Conservation (phyloP, 208 protist genomes). For the Crithidia brevicula region DNA sequence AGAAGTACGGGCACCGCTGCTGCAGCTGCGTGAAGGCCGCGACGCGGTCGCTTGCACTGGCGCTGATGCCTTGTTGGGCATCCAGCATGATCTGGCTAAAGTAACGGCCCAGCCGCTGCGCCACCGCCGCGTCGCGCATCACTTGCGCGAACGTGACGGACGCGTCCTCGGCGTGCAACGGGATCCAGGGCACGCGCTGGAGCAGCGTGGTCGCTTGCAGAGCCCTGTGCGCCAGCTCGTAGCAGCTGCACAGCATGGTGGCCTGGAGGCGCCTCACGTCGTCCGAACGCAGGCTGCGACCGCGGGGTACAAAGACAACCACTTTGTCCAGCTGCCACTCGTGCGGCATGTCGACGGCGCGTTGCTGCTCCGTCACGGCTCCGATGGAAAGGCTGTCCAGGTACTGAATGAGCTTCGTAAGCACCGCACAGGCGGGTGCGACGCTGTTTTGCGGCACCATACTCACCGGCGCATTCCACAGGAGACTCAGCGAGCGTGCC, state of each 20-base stretch:
- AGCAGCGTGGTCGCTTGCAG: conserved; percentile 70
- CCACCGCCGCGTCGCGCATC: conserved; percentile 67
- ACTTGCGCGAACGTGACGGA: conserved; percentile 76
- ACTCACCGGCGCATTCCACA: conserved; percentile 66
- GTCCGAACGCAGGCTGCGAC: conserved; percentile 35
- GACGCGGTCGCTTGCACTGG: conserved; percentile 41
- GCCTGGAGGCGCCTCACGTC: conserved; percentile 60
- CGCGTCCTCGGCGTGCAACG: conserved; percentile 51
- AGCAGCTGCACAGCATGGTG: conserved; percentile 41
- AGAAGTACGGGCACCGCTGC: conserved; percentile 84
- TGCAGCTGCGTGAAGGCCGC: conserved; percentile 62
- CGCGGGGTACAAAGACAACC: conserved; percentile 39
- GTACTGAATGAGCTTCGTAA: conserved; percentile 31
- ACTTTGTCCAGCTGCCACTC: conserved; percentile 56
- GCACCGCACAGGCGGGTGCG: conserved; percentile 12
- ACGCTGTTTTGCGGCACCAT: conserved; percentile 33
- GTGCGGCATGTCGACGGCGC: conserved; percentile 39
- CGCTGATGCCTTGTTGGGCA: conserved; percentile 49
- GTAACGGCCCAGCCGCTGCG: conserved; percentile 70
- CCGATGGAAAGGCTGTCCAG: conserved; percentile 38
- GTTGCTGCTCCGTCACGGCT: conserved; percentile 25
- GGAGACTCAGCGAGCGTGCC: conserved; percentile 63
- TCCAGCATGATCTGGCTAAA: conserved; percentile 58
- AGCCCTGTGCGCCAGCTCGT: conserved; percentile 53
- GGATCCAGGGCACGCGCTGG: conserved; percentile 53